Evolutionary conservation across 139 green algal genomes (phyloP).

Genomic region (Chlorella sorokiniana): DNA sequence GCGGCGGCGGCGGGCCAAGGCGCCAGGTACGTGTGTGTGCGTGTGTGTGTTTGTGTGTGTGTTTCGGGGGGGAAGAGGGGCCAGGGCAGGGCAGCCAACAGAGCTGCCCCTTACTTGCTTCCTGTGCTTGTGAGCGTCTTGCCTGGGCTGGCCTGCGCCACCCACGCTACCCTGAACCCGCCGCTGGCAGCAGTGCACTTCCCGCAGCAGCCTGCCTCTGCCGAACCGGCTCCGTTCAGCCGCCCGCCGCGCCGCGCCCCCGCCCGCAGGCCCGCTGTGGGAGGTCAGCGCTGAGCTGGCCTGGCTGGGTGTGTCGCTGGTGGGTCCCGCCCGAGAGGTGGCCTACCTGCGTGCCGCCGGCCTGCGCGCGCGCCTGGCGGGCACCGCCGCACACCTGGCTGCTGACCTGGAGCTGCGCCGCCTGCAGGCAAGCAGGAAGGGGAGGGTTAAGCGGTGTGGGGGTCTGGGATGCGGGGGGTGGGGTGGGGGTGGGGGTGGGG

Average conservation of each 20-base stretch:
- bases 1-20: background rate
- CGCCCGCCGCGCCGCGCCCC: background rate
- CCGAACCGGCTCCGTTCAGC: background rate
- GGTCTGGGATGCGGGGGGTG: too few species aligned
- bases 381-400: slow-evolving; percentile 40
- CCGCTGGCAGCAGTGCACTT: too few species aligned
- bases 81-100: too few species aligned
- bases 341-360: slow-evolving; percentile 53
- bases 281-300: slow-evolving; percentile 37
- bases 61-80: too few species aligned
- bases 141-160: too few species aligned
- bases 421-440: slow-evolving; percentile 50
- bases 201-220: too few species aligned
- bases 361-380: slow-evolving; percentile 27
- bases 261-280: slow-evolving; percentile 38
- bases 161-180: too few species aligned
- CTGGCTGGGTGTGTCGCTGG: slow-evolving; percentile 68
- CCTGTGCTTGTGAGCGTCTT: background rate
- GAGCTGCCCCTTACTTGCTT: background rate
- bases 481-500: too few species aligned
- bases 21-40: slow-evolving; percentile 6
- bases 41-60: too few species aligned
- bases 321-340: slow-evolving; percentile 62
- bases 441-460: too few species aligned
- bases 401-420: slow-evolving; percentile 43